Conservation (phyloP, 331 rosid genomes). For the Stylosanthes scabra region DNA sequence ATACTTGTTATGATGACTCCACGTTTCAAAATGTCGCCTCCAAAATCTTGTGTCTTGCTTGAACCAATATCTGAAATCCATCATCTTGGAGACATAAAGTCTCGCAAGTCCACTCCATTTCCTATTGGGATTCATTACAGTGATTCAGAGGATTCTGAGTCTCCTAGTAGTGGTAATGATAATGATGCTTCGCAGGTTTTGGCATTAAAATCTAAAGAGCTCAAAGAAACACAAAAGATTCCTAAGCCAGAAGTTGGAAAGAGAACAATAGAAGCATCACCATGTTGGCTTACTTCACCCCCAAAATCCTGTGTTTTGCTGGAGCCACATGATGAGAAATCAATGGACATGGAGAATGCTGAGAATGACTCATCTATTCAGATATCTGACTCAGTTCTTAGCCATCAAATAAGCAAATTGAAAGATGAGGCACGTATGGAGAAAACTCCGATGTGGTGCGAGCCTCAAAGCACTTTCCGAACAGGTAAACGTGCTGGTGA, state of each 20-base stretch:
- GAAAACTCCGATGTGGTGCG: slow-evolving; percentile 73
- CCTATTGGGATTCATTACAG: slow-evolving; percentile 70
- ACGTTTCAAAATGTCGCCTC: slow-evolving; percentile 86
- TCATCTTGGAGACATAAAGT: slow-evolving; percentile 43
- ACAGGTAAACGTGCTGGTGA: slow-evolving; percentile 79
- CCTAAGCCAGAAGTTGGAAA: slow-evolving; percentile 51
- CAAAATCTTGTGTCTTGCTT: slow-evolving; percentile 83
- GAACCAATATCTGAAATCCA: slow-evolving; percentile 72
- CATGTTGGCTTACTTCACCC: slow-evolving; percentile 84
- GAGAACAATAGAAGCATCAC: slow-evolving; percentile 66
- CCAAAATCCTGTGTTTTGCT: slow-evolving; percentile 90
- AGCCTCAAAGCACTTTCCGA: slow-evolving; percentile 54
- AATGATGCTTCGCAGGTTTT: slow-evolving; percentile 50
- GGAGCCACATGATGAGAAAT: slow-evolving; percentile 65
- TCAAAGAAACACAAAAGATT: slow-evolving; percentile 56
- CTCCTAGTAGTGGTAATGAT: slow-evolving; percentile 46
- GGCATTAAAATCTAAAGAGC: slow-evolving; percentile 73
- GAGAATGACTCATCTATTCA: slow-evolving; percentile 32
- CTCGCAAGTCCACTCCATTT: slow-evolving; percentile 75
- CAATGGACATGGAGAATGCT: slow-evolving; percentile 43
- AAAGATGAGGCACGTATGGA: slow-evolving; percentile 45
- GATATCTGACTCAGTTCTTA: slow-evolving; percentile 2
- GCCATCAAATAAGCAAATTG: slow-evolving; percentile 35
- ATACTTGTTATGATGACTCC: slow-evolving; percentile 79
- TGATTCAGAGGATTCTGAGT: slow-evolving; percentile 50